Percentiles rank a stretch among this genome's conserved stretches.
These are phyloP conservation scores for Penicillium herquei DNA, from an alignment of 495 filamentous ascomycete species.

Conservation along the genomic window DNA sequence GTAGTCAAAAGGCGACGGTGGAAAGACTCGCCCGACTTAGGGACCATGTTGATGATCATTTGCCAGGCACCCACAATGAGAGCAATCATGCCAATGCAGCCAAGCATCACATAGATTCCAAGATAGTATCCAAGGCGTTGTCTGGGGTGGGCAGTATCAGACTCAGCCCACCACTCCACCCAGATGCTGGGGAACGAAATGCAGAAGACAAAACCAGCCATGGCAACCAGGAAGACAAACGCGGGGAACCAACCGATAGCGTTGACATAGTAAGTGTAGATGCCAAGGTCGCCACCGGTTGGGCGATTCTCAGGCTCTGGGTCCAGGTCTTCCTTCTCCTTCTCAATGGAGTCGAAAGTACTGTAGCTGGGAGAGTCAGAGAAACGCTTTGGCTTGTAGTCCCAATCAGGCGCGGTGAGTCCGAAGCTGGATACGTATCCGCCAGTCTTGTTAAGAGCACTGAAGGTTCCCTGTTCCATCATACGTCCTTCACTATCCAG, in stretches of 20 bases:
- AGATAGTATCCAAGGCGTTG: slow-evolving; percentile 49
- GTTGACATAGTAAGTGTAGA: slow-evolving; percentile 60
- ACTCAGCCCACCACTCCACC: slow-evolving; percentile 54
- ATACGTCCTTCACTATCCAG: slow-evolving; percentile 45
- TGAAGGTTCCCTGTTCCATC: slow-evolving; percentile 52
- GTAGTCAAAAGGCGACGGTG: slow-evolving; percentile 48
- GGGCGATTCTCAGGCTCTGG: slow-evolving; percentile 32
- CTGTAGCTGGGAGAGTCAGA: slow-evolving; percentile 20
- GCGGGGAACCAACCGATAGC: slow-evolving; percentile 50
- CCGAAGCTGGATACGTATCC: slow-evolving; percentile 53
- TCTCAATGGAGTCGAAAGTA: slow-evolving; percentile 20
- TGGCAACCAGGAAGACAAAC: slow-evolving; percentile 41
- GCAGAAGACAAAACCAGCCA: slow-evolving; percentile 43
- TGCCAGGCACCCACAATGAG: slow-evolving; percentile 50
- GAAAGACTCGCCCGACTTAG: slow-evolving; percentile 49
- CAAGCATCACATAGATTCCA: slow-evolving; percentile 56
- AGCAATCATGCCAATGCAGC: slow-evolving; percentile 38
- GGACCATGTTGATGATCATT: slow-evolving; percentile 54
- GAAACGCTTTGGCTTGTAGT: slow-evolving; percentile 26
- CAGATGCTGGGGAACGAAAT: slow-evolving; percentile 52
- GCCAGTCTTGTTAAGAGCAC: slow-evolving; percentile 39
- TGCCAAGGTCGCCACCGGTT: slow-evolving; percentile 50
- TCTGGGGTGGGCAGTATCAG: slow-evolving; percentile 41
- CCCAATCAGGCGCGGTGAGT: slow-evolving; percentile 30
- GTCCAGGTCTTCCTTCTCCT: slow-evolving; percentile 17